phyloP scores from a whole-genome alignment of 352 stramenopile genomes.

The Phytophthora hybrid region DNA sequence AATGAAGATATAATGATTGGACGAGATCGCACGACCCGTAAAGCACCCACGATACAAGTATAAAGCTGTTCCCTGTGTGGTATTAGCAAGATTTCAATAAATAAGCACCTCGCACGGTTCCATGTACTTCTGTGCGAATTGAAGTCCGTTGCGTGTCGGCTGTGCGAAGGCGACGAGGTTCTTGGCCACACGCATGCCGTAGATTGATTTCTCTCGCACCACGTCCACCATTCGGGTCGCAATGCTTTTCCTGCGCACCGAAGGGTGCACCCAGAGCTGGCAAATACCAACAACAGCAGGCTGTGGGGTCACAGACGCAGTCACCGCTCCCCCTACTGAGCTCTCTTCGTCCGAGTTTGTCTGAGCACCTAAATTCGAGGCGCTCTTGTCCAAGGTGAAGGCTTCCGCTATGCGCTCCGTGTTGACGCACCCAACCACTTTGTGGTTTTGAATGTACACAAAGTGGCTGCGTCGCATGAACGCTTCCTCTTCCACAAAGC shows the following conservation, averaged over 20 bases:
- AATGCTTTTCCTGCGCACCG: slow-evolving; percentile 56
- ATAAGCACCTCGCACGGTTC: slow-evolving; percentile 57
- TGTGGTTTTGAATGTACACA: slow-evolving; percentile 63
- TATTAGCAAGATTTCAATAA: slow-evolving; percentile 39
- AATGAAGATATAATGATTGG: neutral
- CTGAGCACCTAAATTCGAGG: neutral
- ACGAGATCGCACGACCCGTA: neutral
- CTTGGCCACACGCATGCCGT: slow-evolving; percentile 67
- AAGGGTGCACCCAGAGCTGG: slow-evolving; percentile 77
- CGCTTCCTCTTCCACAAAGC: slow-evolving; percentile 54
- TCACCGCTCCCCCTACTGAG: slow-evolving; percentile 7
- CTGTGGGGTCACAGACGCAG: slow-evolving; percentile 24
- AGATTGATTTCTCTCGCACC: slow-evolving; percentile 75
- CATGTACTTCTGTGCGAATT: slow-evolving; percentile 70
- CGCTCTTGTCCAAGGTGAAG: slow-evolving; percentile 18
- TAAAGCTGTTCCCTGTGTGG: neutral
- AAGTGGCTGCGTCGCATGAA: slow-evolving; percentile 72
- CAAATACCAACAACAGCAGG: slow-evolving; percentile 67
- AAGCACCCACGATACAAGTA: neutral
- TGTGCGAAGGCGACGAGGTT: slow-evolving; percentile 73
- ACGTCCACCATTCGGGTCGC: slow-evolving; percentile 70
- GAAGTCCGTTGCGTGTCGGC: slow-evolving; percentile 68
- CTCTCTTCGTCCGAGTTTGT: neutral
- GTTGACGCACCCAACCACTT: slow-evolving; percentile 72
- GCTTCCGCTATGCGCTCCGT: slow-evolving; percentile 61